Evolutionary conservation across 1,284 basidiomycete species (phyloP).

Genomic region (Dichomitus squalens): DNA sequence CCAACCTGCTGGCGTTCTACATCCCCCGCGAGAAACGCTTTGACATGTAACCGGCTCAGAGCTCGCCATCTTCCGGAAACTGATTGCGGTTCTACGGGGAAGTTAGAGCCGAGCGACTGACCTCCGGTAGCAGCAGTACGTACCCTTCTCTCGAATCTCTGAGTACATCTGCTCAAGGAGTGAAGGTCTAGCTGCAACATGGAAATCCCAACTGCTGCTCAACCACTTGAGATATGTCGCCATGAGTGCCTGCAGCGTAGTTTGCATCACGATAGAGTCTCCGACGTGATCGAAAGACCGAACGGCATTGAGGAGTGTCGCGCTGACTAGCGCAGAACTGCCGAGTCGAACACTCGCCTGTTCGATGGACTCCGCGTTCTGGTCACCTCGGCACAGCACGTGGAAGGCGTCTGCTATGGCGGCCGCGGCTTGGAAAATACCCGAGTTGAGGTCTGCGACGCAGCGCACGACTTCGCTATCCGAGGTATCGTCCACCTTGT

Average conservation of each 20-base stretch:
- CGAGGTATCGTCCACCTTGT: constrained; percentile 23
- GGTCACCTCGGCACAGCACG: not conserved
- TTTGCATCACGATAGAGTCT: constrained; percentile 51
- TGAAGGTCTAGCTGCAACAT: constrained; percentile 37
- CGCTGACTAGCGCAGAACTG: constrained; percentile 40
- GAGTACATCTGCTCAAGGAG: constrained; percentile 47
- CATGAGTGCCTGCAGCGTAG: constrained; percentile 51
- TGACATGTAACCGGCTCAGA: constrained; percentile 47
- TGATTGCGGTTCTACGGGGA: constrained; percentile 47
- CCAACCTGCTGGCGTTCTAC: constrained; percentile 33
- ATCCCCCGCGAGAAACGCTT: constrained; percentile 33
- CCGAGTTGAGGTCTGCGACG: constrained; percentile 24
- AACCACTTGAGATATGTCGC: constrained; percentile 47
- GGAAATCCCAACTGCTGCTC: constrained; percentile 51
- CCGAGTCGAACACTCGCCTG: constrained; percentile 1
- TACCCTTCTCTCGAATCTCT: constrained; percentile 47
- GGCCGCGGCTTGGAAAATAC: constrained; percentile 27
- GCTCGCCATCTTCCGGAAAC: constrained; percentile 57
- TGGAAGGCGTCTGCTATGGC: constrained; percentile 18
- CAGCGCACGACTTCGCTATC: constrained; percentile 26
- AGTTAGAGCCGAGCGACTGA: not conserved
- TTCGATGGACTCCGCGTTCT: not conserved
- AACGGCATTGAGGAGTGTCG: constrained; percentile 39
- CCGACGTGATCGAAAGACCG: constrained; percentile 37
- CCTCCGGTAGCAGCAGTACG: constrained; percentile 14